Evolutionary conservation across 768 basidiomycete genomes (phyloP).

Genomic region (Suillus paluster): DNA sequence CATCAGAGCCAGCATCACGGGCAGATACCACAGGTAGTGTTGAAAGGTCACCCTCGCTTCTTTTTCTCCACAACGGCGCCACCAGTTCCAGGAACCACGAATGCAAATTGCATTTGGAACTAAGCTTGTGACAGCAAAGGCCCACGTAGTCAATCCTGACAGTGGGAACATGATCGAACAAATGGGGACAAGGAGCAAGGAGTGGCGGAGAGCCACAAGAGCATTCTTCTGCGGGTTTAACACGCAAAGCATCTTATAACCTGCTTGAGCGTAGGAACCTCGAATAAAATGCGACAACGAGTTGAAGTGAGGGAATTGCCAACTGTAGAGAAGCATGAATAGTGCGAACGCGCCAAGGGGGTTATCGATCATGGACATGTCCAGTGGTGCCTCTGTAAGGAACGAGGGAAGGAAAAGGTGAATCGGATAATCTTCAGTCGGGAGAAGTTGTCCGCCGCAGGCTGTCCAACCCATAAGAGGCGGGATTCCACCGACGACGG

Average conservation of each 20-base stretch:
- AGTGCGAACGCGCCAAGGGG: conserved; percentile 81
- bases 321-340: conserved; percentile 87
- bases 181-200: conserved; percentile 74
- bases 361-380: conserved; percentile 68
- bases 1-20: conserved; percentile 88
- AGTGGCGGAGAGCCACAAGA: conserved; percentile 83
- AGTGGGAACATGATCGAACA: conserved; percentile 82
- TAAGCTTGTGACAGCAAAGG: conserved; percentile 78
- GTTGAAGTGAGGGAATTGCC: conserved; percentile 99
- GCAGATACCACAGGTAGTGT: conserved; percentile 88
- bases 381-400: conserved; percentile 46
- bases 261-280: conserved; percentile 88
- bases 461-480: conserved; percentile 99
- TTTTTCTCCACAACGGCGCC: conserved; percentile 71
- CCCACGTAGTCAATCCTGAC: conserved; percentile 93
- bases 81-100: conserved; percentile 75
- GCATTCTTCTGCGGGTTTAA: conserved; percentile 79
- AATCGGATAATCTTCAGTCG: conserved; percentile 61
- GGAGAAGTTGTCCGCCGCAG: conserved; percentile 79
- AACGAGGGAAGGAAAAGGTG: conserved; percentile 66
- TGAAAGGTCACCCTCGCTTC: conserved; percentile 80
- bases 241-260: conserved; percentile 92
- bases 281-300: conserved; percentile 87
- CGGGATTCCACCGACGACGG: conserved; percentile 90
- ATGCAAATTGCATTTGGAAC: conserved; percentile 76